A percentile compares a stretch with the other conserved stretches of the same genome.
Evolutionary conservation across 1,139 yeast genomes (phyloP).

Genomic region (Pichia sp.): DNA sequence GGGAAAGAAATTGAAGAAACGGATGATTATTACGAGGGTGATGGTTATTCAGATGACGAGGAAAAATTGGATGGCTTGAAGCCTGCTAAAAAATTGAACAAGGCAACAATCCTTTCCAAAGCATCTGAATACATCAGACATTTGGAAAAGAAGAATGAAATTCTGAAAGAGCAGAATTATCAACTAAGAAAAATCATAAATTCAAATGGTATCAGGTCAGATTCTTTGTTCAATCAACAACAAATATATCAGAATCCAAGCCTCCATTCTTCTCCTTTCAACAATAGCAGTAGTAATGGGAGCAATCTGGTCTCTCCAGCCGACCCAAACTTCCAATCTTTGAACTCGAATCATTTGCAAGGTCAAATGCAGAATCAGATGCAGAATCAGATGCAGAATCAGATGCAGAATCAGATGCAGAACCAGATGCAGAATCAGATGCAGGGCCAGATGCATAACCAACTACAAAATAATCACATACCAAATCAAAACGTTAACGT

Average conservation of each 20-base stretch:
- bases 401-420: background rate
- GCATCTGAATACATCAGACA: conserved; percentile 54
- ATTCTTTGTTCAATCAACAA: conserved; percentile 2
- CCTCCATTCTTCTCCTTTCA: conserved; percentile 19
- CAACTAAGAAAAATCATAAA: conserved; percentile 33
- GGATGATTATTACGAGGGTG: conserved; percentile 38
- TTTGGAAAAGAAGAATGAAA: conserved; percentile 43
- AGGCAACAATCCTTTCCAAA: conserved; percentile 56
- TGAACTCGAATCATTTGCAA: background rate
- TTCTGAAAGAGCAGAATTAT: conserved; percentile 40
- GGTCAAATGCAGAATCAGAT: background rate
- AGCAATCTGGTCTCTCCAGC: conserved; percentile 18
- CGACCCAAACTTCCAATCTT: conserved; percentile 7
- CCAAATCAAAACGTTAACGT: background rate
- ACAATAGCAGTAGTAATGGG: conserved; percentile 10
- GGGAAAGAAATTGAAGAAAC: conserved; percentile 27
- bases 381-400: background rate
- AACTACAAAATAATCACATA: background rate
- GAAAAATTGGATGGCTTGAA: conserved; percentile 50
- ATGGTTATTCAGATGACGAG: conserved; percentile 41
- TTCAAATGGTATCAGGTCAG: conserved; percentile 5
- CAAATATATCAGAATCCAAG: conserved; percentile 14
- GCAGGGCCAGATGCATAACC: background rate
- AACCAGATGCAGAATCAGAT: background rate
- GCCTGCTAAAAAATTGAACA: conserved; percentile 59